Percentiles rank a stretch among this genome's conserved stretches.
These are phyloP conservation scores for Leishmania amazonensis DNA, from an alignment of 208 protist genomes.

Conservation along the genomic window DNA sequence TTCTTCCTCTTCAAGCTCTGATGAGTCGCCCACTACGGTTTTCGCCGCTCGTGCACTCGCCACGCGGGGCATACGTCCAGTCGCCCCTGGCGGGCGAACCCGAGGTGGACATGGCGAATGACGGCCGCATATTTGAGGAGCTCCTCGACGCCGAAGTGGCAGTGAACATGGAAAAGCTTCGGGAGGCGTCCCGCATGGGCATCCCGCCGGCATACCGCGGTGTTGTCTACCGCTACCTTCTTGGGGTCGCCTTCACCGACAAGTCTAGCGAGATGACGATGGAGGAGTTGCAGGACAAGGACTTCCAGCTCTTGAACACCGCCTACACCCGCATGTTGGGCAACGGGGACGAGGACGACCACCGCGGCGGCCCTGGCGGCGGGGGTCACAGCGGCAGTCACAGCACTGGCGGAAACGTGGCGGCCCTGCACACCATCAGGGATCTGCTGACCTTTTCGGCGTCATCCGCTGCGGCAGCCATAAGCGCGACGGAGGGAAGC, in stretches of 20 bases:
- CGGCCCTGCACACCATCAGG: conserved; percentile 22
- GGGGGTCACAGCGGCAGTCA: conserved; percentile 8
- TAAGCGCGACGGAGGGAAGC: conserved; percentile 2
- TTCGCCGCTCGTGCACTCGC: conserved; percentile 10
- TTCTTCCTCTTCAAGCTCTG: background rate
- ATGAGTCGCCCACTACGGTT: conserved; percentile 2
- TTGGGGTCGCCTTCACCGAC: conserved; percentile 73
- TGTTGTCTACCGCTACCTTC: conserved; percentile 84
- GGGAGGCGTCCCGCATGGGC: conserved; percentile 77
- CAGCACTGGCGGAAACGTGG: conserved; percentile 2
- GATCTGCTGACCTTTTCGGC: conserved; percentile 22
- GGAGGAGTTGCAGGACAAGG: conserved; percentile 82
- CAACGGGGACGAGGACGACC: conserved; percentile 25
- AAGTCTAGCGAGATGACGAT: conserved; percentile 87
- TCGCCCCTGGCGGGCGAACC: conserved; percentile 11
- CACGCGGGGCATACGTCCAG: conserved; percentile 8
- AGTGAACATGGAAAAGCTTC: conserved; percentile 68
- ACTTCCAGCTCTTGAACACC: conserved; percentile 59
- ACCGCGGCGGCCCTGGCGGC: conserved; percentile 14
- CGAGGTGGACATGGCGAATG: conserved; percentile 23
- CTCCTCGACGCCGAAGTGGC: conserved; percentile 80
- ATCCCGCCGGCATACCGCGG: conserved; percentile 66
- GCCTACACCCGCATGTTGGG: conserved; percentile 47
- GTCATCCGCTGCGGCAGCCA: conserved; percentile 13
- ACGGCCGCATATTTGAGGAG: conserved; percentile 74